Base-by-base conservation (phyloP, 2,329 filamentous ascomycete species). In the Trichophyton rubrum region DNA sequence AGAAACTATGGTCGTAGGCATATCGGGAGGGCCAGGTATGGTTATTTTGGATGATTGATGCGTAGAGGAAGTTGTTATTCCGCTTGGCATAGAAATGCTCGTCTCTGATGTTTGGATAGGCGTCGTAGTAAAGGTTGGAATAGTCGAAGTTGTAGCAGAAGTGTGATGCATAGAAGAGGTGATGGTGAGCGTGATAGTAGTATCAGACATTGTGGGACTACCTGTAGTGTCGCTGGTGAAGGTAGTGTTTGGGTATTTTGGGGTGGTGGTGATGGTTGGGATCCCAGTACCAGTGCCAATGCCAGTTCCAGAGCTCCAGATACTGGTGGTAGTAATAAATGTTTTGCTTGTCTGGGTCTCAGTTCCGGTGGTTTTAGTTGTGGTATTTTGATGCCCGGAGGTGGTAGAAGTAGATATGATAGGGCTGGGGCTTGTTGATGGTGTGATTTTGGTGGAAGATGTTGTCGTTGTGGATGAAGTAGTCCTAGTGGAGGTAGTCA, bases 21-120 rank as follows among this genome's bases (percentile, higher is more conserved):
- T 58, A 47, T 59, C 61, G 13, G 63, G 58, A 20, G 62, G 56
- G 49, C 56, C 53, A 17, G 66, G 60, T 1, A 62, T 61, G 6
- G 57, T 58, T 27, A 22, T 41, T 5, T 8, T 15, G 11, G 22
- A 17, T n/a, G 22, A 30, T 22, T 38, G 56, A 7, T 58, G 22
- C 56, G 13, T 40, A 17, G 56, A 58, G 8, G 17, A 20, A 8
- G 55, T 30, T 30, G 27, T 30, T 30, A 7, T 7, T 30, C 27
- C 27, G 27, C 27, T 30, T 30, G 27, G 6, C 27, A 30, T 30
- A 30, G 27, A 30, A 7, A 30, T 1, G 27, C 27, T 30, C 6
- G 7, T 30, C 6, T 30, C 27, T 6, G 27, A 30, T 30, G 27
- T 30, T 30, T 30, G 27, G 27, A 30, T 7, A 30, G 27, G 6